phyloP scores from a whole-genome alignment of 2,329 filamentous ascomycete genomes.

The Escovopsis sp. region DNA sequence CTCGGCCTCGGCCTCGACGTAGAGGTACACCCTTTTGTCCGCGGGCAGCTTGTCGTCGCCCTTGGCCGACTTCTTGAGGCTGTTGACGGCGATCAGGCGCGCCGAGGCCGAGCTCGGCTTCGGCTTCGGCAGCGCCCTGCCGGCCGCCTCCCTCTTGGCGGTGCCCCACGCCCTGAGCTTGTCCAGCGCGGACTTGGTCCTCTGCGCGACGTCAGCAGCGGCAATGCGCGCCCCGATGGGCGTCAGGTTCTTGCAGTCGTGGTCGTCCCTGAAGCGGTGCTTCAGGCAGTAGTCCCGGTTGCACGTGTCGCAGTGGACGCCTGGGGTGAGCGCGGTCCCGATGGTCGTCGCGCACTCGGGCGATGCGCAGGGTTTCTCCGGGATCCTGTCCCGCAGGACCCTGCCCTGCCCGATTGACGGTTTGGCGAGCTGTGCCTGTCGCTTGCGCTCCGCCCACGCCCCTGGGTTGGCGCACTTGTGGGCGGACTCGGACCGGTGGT shows the following conservation, averaged over 20 bases:
- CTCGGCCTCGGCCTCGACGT: conserved; percentile 79
- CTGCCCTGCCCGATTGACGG: conserved; percentile 40
- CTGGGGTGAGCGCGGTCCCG: conserved; percentile 51
- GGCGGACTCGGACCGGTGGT: conserved; percentile 74
- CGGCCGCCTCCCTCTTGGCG: conserved; percentile 52
- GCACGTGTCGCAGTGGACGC: conserved; percentile 57
- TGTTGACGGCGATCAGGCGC: conserved; percentile 54
- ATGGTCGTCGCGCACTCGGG: conserved; percentile 54
- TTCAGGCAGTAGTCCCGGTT: conserved; percentile 64
- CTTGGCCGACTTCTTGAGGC: conserved; percentile 75
- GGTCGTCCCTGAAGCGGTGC: conserved; percentile 64
- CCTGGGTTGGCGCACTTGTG: conserved; percentile 53
- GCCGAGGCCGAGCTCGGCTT: conserved; percentile 49
- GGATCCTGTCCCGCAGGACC: conserved; percentile 37
- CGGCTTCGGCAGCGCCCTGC: conserved; percentile 43
- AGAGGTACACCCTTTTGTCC: conserved; percentile 81
- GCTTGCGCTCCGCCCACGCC: conserved; percentile 45
- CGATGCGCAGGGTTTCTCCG: conserved; percentile 54
- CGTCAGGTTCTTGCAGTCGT: conserved; percentile 68
- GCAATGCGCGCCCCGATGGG: conserved; percentile 35
- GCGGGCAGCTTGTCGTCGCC: conserved; percentile 68
- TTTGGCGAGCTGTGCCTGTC: conserved; percentile 37
- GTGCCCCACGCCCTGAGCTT: conserved; percentile 69
- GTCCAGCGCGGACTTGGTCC: conserved; percentile 59
- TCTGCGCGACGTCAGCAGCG: conserved; percentile 39